phyloP scores from a whole-genome alignment of 345 rosid species.

The Erucastrum elatum region DNA sequence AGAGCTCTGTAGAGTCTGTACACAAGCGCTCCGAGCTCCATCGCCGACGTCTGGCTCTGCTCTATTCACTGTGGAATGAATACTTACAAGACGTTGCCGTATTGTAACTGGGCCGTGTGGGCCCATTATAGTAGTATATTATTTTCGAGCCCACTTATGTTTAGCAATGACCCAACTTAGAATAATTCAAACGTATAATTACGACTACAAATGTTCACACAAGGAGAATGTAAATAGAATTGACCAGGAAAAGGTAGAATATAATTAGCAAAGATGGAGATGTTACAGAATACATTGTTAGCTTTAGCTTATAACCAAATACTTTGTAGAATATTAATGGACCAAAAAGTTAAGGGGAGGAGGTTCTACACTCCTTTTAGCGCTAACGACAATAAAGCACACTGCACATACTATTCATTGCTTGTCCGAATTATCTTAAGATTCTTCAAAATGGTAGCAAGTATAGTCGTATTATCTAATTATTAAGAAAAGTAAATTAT shows the following conservation, averaged over 20 bases:
- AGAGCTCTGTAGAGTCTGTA: conserved; percentile 72
- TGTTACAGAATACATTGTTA: no score
- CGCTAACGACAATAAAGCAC: background rate
- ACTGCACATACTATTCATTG: conserved; percentile 5
- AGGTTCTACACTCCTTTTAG: background rate
- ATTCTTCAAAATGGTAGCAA: conserved; percentile 12
- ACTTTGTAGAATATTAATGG: no score
- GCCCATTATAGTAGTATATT: conserved; percentile 5
- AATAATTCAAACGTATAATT: background rate
- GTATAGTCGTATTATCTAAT: background rate
- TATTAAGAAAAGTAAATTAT: no score
- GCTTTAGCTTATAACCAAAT: no score
- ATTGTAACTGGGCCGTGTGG: background rate
- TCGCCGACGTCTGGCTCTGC: conserved; percentile 11
- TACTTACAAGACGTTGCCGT: background rate
- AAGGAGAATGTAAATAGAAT: no score
- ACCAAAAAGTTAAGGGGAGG: background rate
- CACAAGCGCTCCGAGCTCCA: conserved; percentile 44
- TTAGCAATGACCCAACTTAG: background rate
- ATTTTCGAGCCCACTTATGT: background rate
- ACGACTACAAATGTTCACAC: background rate
- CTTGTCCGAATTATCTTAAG: conserved; percentile 18
- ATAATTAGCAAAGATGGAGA: no score
- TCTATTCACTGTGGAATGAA: conserved; percentile 16
- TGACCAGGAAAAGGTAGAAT: no score